Base-by-base conservation (phyloP, 306 rosid genomes). In the Myrica gale region DNA sequence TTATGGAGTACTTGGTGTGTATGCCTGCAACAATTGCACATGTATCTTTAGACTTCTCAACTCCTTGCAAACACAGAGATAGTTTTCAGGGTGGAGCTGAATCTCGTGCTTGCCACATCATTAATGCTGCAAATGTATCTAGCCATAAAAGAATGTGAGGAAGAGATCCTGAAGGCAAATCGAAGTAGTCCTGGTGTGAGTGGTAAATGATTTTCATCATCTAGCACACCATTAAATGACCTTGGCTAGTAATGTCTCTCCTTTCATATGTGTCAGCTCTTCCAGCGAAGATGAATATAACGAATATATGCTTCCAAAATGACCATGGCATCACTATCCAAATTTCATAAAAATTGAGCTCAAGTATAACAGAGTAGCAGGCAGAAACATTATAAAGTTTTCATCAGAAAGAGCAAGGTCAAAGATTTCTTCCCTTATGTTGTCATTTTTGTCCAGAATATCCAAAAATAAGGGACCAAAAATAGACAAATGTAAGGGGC, bases 1-100 rank as follows among this genome's bases (percentile, higher is more conserved):
- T 92, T 67, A 85, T 88, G 71, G 98, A 95, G 80, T 95, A 97
- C 96, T 81, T 81, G 74, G 85, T 84, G 20, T 53, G 74, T 75
- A 66, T 55, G 77, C 70, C 83, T 67, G 71, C 87, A 74, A 63
- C 89, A 74, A 55, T 45, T 68, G 74, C 85, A 50, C 97, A 90
- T 48, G 73, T 69, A n/a, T 79, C 83, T n/a, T 80, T 92, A 51
- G 88, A 88, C 72, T 92, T 89, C 80, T 84, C 88, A 41, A 81
- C 86, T 67, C 83, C 78, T 21, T 77, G 82, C 89, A 92, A 85
- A 52, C 84, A 82, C 69, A 74, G 69, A 23, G 85, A 89, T 65
- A 83, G 80, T 68, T 89, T 69, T 55, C 89, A 88, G 78, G 78
- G 86, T 72, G 92, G 93, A 41, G 41, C 32, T 9, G 82, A 90